Percentiles rank a stretch among this genome's conserved stretches.
Conservation (phyloP, 345 rosid genomes). For the Anacardium occidentale region DNA sequence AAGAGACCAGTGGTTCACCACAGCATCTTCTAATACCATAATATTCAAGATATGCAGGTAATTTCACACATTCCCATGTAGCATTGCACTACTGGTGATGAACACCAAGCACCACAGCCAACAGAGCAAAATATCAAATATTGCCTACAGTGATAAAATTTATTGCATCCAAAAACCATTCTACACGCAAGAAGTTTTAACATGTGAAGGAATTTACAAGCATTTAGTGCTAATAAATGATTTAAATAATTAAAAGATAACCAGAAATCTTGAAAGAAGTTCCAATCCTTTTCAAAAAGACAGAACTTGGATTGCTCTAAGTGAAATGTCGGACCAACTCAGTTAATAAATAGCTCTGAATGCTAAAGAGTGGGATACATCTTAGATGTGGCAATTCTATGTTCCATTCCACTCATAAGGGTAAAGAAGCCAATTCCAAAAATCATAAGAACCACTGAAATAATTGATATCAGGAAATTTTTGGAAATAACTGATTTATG, state of each 20-base stretch:
- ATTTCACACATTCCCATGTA: too few relatives aligned
- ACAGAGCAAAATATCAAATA: background rate
- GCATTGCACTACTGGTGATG: background rate
- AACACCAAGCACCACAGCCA: background rate
- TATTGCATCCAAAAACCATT: background rate
- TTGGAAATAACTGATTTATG: background rate
- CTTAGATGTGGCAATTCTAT: background rate
- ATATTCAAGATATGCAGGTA: too few relatives aligned
- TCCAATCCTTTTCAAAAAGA: background rate
- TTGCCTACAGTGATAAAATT: background rate
- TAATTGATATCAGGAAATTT: background rate
- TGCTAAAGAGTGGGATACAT: background rate
- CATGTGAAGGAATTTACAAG: background rate
- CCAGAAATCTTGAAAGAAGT: background rate
- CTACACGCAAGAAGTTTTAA: background rate
- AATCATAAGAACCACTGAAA: background rate
- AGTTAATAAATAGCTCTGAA: background rate
- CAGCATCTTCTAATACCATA: too few relatives aligned
- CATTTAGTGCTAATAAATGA: background rate
- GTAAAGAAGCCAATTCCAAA: background rate
- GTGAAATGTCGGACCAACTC: background rate
- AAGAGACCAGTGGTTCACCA: background rate
- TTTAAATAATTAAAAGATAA: background rate
- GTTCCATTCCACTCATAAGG: background rate
- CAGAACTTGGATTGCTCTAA: background rate